Conservation (phyloP, 306 rosid species). For the Medicago lupulina region DNA sequence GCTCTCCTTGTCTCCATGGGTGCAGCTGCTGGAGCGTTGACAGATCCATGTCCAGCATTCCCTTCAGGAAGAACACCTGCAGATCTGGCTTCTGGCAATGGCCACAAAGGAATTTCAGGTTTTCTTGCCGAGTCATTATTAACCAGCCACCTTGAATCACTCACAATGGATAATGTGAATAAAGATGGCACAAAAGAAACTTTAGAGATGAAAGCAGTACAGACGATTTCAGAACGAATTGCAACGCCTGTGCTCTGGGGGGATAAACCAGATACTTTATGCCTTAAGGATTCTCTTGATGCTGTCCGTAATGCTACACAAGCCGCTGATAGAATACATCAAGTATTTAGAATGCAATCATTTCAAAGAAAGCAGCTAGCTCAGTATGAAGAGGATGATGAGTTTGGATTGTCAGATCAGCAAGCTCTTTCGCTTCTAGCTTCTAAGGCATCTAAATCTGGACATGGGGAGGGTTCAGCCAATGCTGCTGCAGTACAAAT, state of each 20-base stretch:
- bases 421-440: conserved; percentile 62
- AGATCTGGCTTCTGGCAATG: conserved; percentile 72
- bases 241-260: conserved; percentile 60
- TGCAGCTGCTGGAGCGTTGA: conserved; percentile 68
- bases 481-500: conserved; percentile 74
- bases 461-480: conserved; percentile 53
- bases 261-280: conserved; percentile 60
- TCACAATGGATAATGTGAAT: conserved; percentile 58
- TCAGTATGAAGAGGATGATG: conserved; percentile 51
- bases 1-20: conserved; percentile 71
- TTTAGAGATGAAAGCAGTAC: conserved; percentile 54
- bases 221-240: conserved; percentile 66
- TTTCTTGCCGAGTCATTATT: conserved; percentile 79
- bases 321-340: conserved; percentile 81
- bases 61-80: conserved; percentile 71
- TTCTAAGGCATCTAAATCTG: conserved; percentile 56
- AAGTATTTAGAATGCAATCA: conserved; percentile 76
- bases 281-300: conserved; percentile 82
- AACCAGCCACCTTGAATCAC: conserved; percentile 64
- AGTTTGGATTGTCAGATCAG: conserved; percentile 60
- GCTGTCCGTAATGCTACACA: conserved; percentile 91
- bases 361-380: conserved; percentile 69
- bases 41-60: conserved; percentile 79
- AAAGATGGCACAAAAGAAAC: conserved; percentile 49
- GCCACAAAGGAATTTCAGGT: conserved; percentile 92